Percentiles rank a stretch among this genome's conserved stretches.
These are phyloP conservation scores for Diddensiella transvaalensis DNA, from an alignment of 805 yeast genomes.

Conservation along the genomic window DNA sequence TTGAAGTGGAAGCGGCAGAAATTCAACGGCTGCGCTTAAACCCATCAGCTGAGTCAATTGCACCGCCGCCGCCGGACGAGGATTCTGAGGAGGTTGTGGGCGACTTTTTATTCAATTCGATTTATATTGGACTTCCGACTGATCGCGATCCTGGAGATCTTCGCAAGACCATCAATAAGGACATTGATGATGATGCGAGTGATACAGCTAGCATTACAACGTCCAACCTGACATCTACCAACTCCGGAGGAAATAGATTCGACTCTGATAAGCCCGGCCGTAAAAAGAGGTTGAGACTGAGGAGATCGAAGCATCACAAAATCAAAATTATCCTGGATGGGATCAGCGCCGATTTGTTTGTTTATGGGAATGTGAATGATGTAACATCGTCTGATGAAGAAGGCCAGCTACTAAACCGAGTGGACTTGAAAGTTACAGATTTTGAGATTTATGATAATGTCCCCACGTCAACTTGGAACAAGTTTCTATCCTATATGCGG, in stretches of 20 bases:
- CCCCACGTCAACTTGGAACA: slow-evolving; percentile 87
- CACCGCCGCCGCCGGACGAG: slow-evolving; percentile 2
- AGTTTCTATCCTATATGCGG: slow-evolving; percentile 66
- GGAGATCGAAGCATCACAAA: slow-evolving; percentile 62
- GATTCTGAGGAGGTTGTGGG: slow-evolving; percentile 40
- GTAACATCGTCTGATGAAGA: slow-evolving; percentile 24
- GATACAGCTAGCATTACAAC: slow-evolving; percentile 21
- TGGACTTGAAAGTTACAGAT: slow-evolving; percentile 49
- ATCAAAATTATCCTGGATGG: slow-evolving; percentile 52
- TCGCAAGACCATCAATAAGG: slow-evolving; percentile 52
- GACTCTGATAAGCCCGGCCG: neutral
- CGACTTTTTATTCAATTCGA: slow-evolving; percentile 73
- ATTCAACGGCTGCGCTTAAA: slow-evolving; percentile 21
- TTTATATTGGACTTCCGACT: slow-evolving; percentile 60
- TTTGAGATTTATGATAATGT: slow-evolving; percentile 71
- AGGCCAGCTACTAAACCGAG: slow-evolving; percentile 46
- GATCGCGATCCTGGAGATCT: slow-evolving; percentile 44
- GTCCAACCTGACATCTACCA: slow-evolving; percentile 8
- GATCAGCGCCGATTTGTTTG: slow-evolving; percentile 45
- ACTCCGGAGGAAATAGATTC: neutral
- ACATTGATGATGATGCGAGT: slow-evolving; percentile 38
- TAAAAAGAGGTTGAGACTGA: slow-evolving; percentile 44
- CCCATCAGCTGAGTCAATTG: slow-evolving; percentile 3
- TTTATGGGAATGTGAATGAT: slow-evolving; percentile 45
- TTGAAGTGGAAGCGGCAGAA: slow-evolving; percentile 49